phyloP scores from a whole-genome alignment of 306 rosid species.

The Lotus japonicus region DNA sequence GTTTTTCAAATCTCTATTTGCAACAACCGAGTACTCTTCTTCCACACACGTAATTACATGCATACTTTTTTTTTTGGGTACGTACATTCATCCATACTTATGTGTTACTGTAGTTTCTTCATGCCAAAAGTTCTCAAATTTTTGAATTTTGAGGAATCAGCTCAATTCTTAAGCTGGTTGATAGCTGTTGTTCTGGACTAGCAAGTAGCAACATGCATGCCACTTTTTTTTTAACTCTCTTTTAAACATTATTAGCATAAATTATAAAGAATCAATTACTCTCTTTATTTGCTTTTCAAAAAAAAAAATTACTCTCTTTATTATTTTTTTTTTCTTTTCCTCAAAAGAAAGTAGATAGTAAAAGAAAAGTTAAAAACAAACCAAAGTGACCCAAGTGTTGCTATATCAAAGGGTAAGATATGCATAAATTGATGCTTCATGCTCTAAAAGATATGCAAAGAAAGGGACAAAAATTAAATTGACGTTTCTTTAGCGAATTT shows the following conservation, averaged over 20 bases:
- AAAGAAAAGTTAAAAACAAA: conserved; percentile 22
- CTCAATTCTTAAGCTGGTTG: background rate
- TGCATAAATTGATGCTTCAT: conserved; percentile 18
- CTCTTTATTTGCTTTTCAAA: too few species aligned
- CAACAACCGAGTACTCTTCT: too few species aligned
- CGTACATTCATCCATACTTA: too few species aligned
- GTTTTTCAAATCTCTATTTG: too few species aligned
- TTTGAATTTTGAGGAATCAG: background rate
- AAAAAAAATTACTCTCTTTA: background rate
- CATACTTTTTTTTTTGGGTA: too few species aligned
- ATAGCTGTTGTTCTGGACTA: background rate
- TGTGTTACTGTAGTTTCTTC: too few species aligned
- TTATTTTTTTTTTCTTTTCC: conserved; percentile 8
- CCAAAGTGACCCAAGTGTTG: conserved; percentile 28
- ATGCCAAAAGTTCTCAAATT: background rate
- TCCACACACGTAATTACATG: too few species aligned
- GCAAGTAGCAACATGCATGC: conserved; percentile 1
- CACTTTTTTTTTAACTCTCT: background rate
- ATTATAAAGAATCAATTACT: background rate
- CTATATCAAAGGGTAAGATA: conserved; percentile 26
- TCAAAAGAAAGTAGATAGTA: conserved; percentile 12
- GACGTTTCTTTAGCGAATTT: conserved; percentile 22
- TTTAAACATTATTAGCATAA: conserved; percentile 21
- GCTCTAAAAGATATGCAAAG: conserved; percentile 30
- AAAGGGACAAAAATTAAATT: conserved; percentile 19